Conservation (phyloP, 108 stramenopile genomes). For the Ochromonas danica region DNA sequence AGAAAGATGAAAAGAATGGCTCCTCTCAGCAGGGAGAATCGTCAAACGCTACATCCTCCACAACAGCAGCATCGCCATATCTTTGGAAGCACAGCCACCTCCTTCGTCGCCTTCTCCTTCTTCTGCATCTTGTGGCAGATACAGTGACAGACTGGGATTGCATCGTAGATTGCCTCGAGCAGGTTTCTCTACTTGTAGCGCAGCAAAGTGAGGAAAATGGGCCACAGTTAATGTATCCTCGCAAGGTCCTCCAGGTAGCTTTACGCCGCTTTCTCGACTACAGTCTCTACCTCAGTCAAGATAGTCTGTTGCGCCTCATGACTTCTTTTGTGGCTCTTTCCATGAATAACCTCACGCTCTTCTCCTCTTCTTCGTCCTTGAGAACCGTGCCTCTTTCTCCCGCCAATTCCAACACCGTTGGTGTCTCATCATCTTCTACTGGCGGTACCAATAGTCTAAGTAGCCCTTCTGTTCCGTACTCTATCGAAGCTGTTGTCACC, state of each 20-base stretch:
- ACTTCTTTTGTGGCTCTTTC: slow-evolving; percentile 26
- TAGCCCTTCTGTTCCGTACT: not conserved
- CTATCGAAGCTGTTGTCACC: not conserved
- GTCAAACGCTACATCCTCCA: no score
- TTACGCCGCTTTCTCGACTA: not conserved
- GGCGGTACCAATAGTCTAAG: not conserved
- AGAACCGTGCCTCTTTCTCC: not conserved
- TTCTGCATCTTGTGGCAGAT: not conserved
- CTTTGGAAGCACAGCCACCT: not conserved
- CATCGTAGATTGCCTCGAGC: not conserved
- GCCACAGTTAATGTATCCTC: not conserved
- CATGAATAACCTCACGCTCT: not conserved
- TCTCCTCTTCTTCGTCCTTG: not conserved
- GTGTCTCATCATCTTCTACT: not conserved
- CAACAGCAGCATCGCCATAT: not conserved
- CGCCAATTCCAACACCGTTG: not conserved
- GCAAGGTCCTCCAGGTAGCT: not conserved
- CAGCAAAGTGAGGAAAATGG: not conserved
- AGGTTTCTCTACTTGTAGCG: not conserved
- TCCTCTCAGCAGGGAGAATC: no score
- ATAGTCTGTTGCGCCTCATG: not conserved
- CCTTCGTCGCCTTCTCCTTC: not conserved
- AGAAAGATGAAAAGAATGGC: no score
- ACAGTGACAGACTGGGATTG: not conserved
- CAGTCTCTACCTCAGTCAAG: not conserved